Evolutionary conservation across 441 rosid genomes (phyloP), one percentile per base, ranked within the genome.

Genomic region (Jatropha multifida): DNA sequence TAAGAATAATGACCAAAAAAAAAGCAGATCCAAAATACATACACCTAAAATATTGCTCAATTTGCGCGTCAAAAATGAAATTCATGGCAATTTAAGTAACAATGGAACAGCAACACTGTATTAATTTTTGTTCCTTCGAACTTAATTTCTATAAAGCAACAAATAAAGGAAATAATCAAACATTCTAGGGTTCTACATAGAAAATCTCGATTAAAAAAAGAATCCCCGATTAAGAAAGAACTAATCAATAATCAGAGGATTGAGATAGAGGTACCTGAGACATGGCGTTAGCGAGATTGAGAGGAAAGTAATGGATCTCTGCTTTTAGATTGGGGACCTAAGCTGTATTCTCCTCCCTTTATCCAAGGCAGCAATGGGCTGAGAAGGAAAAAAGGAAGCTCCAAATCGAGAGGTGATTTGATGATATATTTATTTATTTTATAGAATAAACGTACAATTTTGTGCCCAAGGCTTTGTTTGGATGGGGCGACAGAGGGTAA

Each of bases 261-360:
- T 11, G 11, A 40, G 4, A 56, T 68, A 0, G 14, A 44, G 2
- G 58, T 68, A 88, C 93, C 93, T 88, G 93, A 78, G 93, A 88
- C 93, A 89, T 89, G 62, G 73, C 72, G 55, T 68, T 26, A 11
- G 37, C 14, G 9, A 37, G 6, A 65, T 13, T 37, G 13, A 12
- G 27, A 26, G 8, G 51, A 46, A 65, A 56, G 3, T 18, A 42
- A 44, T 5, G 9, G 26, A 9, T 20, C 13, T 64, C 49, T 41
- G 18, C 71, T 55, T 13, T 61, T 40, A 38, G 73, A 70, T 56
- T 75, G 61, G 44, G 72, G 7, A 15, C 15, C 37, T 13, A 63
- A 18, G 26, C 69, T 66, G 56, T 52, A 20, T 18, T 46, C 13
- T 27, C 23, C 78, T 74, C 74, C 54, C 55, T 61, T 18, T 8